Base-by-base conservation (phyloP, 768 basidiomycete genomes). In the Xerocomellus dryophilus region DNA sequence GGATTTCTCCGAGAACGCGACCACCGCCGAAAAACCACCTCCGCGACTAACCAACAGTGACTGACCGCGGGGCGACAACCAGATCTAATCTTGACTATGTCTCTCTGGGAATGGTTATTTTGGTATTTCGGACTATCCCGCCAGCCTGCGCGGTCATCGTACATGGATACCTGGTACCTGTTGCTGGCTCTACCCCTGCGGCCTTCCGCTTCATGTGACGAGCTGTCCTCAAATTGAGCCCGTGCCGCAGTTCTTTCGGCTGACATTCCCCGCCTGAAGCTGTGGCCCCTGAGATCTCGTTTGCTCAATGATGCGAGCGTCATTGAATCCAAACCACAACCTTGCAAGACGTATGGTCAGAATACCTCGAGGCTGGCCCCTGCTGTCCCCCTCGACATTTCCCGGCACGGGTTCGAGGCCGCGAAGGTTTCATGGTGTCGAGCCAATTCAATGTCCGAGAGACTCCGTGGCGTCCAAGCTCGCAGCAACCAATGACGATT, bases 391-490 rank as follows among this genome's bases (percentile, higher is more conserved):
- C 20, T 45, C 32, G 35, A 6, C 38, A 23, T 23, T 15, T 31
- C 47, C 35, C 12, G 21, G 36, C 42, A 25, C 25, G 18, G 15
- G n/a, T 54, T 35, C 7, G 44, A 55, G n/a, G 56, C 67, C 67
- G 67, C 67, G 67, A 68, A 68, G 65, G 65, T 68, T 68, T 57
- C 58, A 41, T 49, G 4, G 4, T 12, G 9, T 41, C 35, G n/a
- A 50, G n/a, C 41, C 34, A 40, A 50, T 63, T 68, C 67, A 67
- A 68, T 66, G 64, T 67, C 65, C 66, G 67, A 62, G 62, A 62
- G 60, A 59, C 67, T 65, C 65, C 66, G 66, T 68, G 66, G 56
- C 66, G 23, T 39, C 25, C 27, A 20, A 32, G 21, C 36, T 39
- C 43, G 11, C 46, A 50, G 34, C 27, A 50, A 25, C 48, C 51